Base-by-base conservation (phyloP, 1,139 yeast genomes). In the Yarrowia galli region DNA sequence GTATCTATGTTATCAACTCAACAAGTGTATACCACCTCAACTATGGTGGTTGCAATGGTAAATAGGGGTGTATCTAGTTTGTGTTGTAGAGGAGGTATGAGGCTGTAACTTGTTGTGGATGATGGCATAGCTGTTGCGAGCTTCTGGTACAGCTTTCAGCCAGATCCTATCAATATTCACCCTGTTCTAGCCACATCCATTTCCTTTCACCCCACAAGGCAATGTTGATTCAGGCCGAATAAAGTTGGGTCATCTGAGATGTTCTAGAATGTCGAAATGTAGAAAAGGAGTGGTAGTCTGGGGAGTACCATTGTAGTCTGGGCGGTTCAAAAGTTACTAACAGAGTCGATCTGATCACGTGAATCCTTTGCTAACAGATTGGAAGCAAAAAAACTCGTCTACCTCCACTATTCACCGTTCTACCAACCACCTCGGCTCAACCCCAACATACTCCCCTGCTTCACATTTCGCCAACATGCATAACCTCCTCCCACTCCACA, bases 171-270 rank as follows among this genome's bases (percentile, higher is more conserved):
- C 3, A 40, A 1, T 40, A 40, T 20, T 4, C 16, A 2, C 10
- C 46, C 3, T 12, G 7, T 43, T 43, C 10, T 9, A 43, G 2
- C 40, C 45, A 12, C 15, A 16, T 28, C 36, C 9, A 13, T 46
- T 46, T 23, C 20, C 13, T 3, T 46, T 7, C 23, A 2, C 51
- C 35, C 51, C 51, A n/a, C 35, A 23, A 23, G 8, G 10, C 35
- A 7, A 49, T 49, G 53, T 48, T 48, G 36, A 25, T 49, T 15
- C 40, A 15, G 7, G 23, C 20, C 23, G 7, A 8, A 13, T 49
- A 32, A 13, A 32, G 56, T 49, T 49, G 18, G 56, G 56, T 49
- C 56, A 49, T 49, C 56, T 49, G 56, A 49, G 56, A 48, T 49
- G 40, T 49, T 48, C 54, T 48, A 48, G 54, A 48, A 48, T 5